Base-by-base conservation (phyloP, 2,329 filamentous ascomycete genomes). In the Stromatinia cepivora region DNA sequence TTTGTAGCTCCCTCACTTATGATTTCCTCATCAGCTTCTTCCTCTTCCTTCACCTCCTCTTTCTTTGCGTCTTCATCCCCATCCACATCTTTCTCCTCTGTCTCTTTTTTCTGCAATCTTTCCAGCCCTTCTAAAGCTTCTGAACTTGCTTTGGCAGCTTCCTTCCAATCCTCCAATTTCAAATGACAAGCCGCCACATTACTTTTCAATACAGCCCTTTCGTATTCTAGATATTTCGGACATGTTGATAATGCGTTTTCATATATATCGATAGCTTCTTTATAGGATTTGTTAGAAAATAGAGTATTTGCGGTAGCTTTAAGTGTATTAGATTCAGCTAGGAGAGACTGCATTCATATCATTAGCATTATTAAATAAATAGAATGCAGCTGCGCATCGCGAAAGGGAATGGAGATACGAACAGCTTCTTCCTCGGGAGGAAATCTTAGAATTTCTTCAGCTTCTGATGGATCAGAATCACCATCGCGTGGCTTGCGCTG, bases 171-270 rank as follows among this genome's bases (percentile, higher is more conserved):
- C 71, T 89, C 84, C 4, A 96, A 83, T 78, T 96, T 96, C 67
- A 98, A 79, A 75, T 97, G 88, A 78, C 93, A 97, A 13, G 94
- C 94, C 1, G 94, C 87, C 73, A 97, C 90, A 81, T 98, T 98
- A 78, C 91, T 93, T 70, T 90, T 88, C 8, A 98, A 84, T 13
- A 98, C 92, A 36, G 94, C 93, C 72, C 94, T 84, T 75, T 97
- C 93, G 81, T 92, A 97, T 78, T 94, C 89, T 36, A 97, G 86
- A 78, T 97, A 96, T 73, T 88, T 89, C 2, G 94, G 94, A 76
- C 92, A 94, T 10, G 89, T 86, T 17, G 88, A 84, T 4, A 96
- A 84, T 31, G 95, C 94, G 73, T 90, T 87, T 76, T 93, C 90
- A 81, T 98, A 98, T 71, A 87, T 90, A 73, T 89, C 86, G 72